Percentiles rank a stretch among this genome's conserved stretches.
phyloP scores from a whole-genome alignment of 192 early-diverging fungal species.

The Geosiphon pyriformis region DNA sequence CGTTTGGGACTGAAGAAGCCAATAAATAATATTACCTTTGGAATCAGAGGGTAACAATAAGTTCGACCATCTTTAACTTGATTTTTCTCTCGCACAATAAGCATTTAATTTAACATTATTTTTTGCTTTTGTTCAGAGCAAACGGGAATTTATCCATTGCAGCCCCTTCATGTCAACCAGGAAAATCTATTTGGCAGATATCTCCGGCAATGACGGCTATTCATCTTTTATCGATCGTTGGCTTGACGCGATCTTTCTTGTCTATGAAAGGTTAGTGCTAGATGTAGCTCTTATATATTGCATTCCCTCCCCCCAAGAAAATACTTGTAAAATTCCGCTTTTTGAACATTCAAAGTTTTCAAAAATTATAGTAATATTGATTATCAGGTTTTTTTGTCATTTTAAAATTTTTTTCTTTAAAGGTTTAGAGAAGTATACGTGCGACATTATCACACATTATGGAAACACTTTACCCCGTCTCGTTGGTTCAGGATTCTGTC shows the following conservation, averaged over 20 bases:
- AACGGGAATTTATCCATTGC: slow-evolving; percentile 63
- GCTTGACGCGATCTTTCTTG: slow-evolving; percentile 47
- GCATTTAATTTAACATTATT: neutral
- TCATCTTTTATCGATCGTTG: slow-evolving; percentile 58
- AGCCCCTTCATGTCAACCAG: slow-evolving; percentile 35
- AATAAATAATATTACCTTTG: slow-evolving; percentile 31
- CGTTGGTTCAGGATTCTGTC: slow-evolving; percentile 44
- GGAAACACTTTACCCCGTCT: slow-evolving; percentile 41
- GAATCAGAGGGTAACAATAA: slow-evolving; percentile 48
- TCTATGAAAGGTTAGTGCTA: slow-evolving; percentile 38
- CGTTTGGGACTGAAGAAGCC: slow-evolving; percentile 29
- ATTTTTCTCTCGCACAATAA: neutral
- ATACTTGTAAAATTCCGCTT: too few species aligned
- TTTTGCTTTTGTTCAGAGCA: slow-evolving; percentile 36
- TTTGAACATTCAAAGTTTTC: too few species aligned
- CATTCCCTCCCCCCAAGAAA: neutral
- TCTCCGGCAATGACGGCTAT: slow-evolving; percentile 62
- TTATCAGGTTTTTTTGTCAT: too few species aligned
- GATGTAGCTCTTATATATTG: neutral
- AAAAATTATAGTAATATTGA: too few species aligned
- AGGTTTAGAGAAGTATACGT: slow-evolving; percentile 45
- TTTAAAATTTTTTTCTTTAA: neutral
- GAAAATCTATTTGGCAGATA: slow-evolving; percentile 47
- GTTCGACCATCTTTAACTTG: neutral
- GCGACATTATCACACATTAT: slow-evolving; percentile 44